Evolutionary conservation across 2,329 filamentous ascomycete genomes (phyloP), one percentile per base, ranked within the genome.

Genomic region (Xylariaceae sp.): DNA sequence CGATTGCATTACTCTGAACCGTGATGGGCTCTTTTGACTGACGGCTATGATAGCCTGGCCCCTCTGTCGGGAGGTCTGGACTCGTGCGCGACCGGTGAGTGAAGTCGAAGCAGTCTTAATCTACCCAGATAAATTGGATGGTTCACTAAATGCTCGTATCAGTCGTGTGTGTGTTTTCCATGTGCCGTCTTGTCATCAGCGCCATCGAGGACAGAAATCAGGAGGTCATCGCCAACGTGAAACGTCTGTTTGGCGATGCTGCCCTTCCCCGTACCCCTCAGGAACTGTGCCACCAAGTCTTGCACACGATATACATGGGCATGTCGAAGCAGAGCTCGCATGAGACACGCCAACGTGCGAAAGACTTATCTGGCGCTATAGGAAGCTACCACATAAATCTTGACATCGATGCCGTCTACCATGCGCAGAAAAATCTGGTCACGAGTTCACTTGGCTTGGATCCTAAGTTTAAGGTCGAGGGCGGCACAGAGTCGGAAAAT

Each of bases 401-500:
- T 12, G 28, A 34, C 18, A 40, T 40, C 31, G 37, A 40, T 26
- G 24, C 30, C 6, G 15, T 29, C 5, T 23, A 13, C 9, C 11
- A 24, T 9, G 31, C 31, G 9, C 5, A 8, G 17, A 40, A 34
- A 24, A 16, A 28, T 15, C 11, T 27, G 9, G 12, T 34, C 18
- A 32, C 12, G 15, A 29, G 11, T 5, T 15, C 7, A 6, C 5
- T 16, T 3, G 31, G 24, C 8, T 40, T 40, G 18, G 19, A 40
- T 18, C 30, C 37, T 9, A 31, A 32, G 9, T 40, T 67, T 74
- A 78, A 74, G 51, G 75, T 81, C 5, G 70, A 86, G 39, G 83
- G 83, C 5, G 83, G 83, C 5, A 66, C 65, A 1, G 55, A 60
- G 9, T 64, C 73, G 5, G 78, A 84, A 57, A 85, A 85, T 38